Percentiles rank a stretch among this genome's conserved stretches.
Evolutionary conservation across 805 yeast genomes (phyloP).

Genomic region (Yarrowia osloensis): DNA sequence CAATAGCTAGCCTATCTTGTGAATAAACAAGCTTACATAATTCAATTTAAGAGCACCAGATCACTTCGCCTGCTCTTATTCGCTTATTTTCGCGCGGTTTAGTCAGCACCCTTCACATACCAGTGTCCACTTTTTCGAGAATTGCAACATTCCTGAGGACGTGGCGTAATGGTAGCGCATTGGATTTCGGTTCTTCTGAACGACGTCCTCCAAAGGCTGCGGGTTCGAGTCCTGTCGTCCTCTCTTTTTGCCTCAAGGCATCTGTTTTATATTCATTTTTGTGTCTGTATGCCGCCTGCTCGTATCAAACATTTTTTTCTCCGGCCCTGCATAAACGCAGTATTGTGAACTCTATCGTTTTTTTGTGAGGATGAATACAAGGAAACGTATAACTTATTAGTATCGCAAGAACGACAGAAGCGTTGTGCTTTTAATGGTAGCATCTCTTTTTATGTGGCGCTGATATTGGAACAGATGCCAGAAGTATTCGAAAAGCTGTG

Average conservation of each 20-base stretch:
- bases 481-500: too few relatives aligned
- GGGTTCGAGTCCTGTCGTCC: constrained; percentile 25
- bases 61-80: too few relatives aligned
- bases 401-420: too few relatives aligned
- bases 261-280: neutral
- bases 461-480: too few relatives aligned
- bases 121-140: neutral
- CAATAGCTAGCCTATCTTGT: too few relatives aligned
- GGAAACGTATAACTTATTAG: too few relatives aligned
- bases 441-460: too few relatives aligned
- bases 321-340: neutral
- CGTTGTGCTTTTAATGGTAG: too few relatives aligned
- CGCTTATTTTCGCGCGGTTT: neutral
- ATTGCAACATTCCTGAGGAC: neutral
- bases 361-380: too few relatives aligned
- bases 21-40: too few relatives aligned
- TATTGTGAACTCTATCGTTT: too few relatives aligned
- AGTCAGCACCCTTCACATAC: neutral
- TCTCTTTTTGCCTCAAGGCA: neutral
- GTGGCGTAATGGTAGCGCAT: constrained; percentile 24
- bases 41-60: too few relatives aligned
- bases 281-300: neutral
- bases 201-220: constrained; percentile 25
- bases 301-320: neutral
- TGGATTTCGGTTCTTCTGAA: constrained; percentile 22